Evolutionary conservation across 2,329 filamentous ascomycete species (phyloP).

Genomic region (Monilinia fructigena): DNA sequence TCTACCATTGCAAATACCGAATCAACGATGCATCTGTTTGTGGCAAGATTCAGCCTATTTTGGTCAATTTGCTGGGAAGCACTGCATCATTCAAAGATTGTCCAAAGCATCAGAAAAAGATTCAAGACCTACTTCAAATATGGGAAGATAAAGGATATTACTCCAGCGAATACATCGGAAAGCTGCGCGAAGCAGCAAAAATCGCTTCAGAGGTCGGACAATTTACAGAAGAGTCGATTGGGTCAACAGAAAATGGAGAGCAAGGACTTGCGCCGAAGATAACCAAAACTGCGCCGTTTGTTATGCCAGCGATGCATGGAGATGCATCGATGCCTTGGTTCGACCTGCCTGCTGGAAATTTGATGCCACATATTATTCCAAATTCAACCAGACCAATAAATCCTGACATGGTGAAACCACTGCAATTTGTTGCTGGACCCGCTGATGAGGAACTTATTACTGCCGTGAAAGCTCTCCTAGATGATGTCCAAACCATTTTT

Average conservation of each 20-base stretch:
- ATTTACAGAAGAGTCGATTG: conserved; percentile 33
- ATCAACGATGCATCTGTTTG: conserved; percentile 52
- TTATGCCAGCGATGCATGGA: conserved; percentile 75
- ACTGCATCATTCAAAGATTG: conserved; percentile 58
- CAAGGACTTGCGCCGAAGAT: conserved; percentile 51
- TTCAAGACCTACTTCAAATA: conserved; percentile 62
- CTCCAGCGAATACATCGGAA: conserved; percentile 50
- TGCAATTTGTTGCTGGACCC: conserved; percentile 67
- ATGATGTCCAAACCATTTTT: conserved; percentile 69
- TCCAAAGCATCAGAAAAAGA: conserved; percentile 64
- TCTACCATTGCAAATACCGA: conserved; percentile 65
- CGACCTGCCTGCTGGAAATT: conserved; percentile 78
- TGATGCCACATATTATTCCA: conserved; percentile 74
- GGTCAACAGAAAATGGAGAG: conserved; percentile 23
- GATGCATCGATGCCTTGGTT: conserved; percentile 72
- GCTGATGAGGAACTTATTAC: conserved; percentile 64
- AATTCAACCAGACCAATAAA: conserved; percentile 75
- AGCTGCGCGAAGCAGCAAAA: conserved; percentile 59
- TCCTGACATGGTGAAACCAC: conserved; percentile 65
- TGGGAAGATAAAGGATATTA: conserved; percentile 72
- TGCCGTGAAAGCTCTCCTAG: conserved; percentile 69
- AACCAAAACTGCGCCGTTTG: conserved; percentile 59
- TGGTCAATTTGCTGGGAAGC: conserved; percentile 61
- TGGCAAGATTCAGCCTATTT: conserved; percentile 54
- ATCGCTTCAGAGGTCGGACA: conserved; percentile 41